A percentile compares a stretch with the other conserved stretches of the same genome.
Conservation (phyloP, 306 rosid genomes). For the Acacia melanoxylon region DNA sequence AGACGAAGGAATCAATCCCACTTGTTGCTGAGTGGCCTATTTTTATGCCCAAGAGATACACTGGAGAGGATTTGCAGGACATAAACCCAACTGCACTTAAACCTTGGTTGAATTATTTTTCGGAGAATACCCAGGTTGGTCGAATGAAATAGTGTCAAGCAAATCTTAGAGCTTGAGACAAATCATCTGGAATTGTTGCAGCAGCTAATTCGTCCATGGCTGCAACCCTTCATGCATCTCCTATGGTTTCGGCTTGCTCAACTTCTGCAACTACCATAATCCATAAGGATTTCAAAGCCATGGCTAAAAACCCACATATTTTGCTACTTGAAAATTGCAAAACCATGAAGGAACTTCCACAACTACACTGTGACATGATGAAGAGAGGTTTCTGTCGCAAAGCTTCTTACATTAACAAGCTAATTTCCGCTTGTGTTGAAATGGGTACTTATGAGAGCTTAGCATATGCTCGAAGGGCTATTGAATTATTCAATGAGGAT, state of each 20-base stretch:
- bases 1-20: background rate
- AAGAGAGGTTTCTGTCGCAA: slow-evolving; percentile 54
- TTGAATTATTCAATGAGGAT: slow-evolving; percentile 40
- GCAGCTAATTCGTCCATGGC: slow-evolving; percentile 34
- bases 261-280: slow-evolving; percentile 31
- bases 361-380: slow-evolving; percentile 53
- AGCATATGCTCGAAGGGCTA: slow-evolving; percentile 47
- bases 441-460: slow-evolving; percentile 63
- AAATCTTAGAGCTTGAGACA: background rate
- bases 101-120: background rate
- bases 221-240: slow-evolving; percentile 34
- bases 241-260: slow-evolving; percentile 37
- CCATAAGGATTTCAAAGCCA: slow-evolving; percentile 38
- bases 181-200: background rate
- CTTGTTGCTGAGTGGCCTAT: background rate
- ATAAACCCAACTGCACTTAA: background rate
- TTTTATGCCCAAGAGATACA: background rate
- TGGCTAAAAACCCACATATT: slow-evolving; percentile 15
- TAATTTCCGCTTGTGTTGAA: slow-evolving; percentile 46
- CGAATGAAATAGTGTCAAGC: background rate
- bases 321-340: slow-evolving; percentile 46
- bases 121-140: background rate
- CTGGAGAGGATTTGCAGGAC: background rate
- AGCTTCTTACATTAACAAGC: slow-evolving; percentile 41
- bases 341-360: slow-evolving; percentile 59